Conservation (phyloP, 129 eudicot genomes). For the Logfia minima region DNA sequence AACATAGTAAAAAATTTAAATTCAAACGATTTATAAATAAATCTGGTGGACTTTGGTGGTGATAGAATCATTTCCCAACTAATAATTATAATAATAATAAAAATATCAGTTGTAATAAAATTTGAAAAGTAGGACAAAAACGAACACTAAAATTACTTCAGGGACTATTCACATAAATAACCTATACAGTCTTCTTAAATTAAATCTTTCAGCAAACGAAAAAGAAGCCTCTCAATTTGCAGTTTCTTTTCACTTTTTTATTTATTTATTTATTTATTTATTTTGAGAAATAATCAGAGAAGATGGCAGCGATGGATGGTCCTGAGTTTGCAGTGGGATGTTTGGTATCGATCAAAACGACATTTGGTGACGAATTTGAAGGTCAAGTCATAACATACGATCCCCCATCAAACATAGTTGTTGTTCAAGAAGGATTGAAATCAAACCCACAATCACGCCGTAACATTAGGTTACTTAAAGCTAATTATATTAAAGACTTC, state of each 20-base stretch:
- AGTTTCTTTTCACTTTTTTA: neutral
- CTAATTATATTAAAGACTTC: constrained; percentile 80
- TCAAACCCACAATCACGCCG: constrained; percentile 58
- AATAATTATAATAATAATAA: too few relatives aligned
- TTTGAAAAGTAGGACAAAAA: neutral
- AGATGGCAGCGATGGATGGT: constrained; percentile 61
- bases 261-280: too few relatives aligned
- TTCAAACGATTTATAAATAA: too few relatives aligned
- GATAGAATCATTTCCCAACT: too few relatives aligned
- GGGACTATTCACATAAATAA: too few relatives aligned
- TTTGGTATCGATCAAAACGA: constrained; percentile 72
- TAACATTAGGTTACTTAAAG: constrained; percentile 82
- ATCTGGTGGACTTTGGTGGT: too few relatives aligned
- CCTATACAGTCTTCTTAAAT: neutral
- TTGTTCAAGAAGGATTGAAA: constrained; percentile 81
- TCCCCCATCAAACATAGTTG: constrained; percentile 73
- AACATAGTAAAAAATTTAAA: too few relatives aligned
- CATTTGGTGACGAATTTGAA: constrained; percentile 86
- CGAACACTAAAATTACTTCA: neutral
- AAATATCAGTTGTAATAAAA: too few relatives aligned
- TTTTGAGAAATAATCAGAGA: neutral
- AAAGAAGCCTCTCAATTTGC: constrained; percentile 7
- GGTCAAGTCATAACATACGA: constrained; percentile 82
- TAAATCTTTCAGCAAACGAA: constrained; percentile 11
- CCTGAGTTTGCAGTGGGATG: constrained; percentile 90